These are phyloP conservation scores for Plasmodium vinckei DNA, from an alignment of 169 alveolate species.

Conservation along the genomic window DNA sequence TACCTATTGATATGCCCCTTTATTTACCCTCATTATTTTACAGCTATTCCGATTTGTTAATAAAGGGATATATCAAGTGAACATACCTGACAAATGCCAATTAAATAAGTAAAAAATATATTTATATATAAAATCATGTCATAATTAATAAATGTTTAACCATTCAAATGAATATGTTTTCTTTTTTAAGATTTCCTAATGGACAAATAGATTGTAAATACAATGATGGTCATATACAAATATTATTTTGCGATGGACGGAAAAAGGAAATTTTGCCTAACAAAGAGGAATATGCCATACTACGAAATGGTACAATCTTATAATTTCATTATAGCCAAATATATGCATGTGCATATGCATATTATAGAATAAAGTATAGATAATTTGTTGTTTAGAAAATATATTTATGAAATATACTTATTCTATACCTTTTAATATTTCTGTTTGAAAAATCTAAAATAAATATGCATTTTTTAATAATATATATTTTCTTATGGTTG, in stretches of 20 bases:
- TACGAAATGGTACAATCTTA: conserved; percentile 30
- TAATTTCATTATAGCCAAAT: background rate
- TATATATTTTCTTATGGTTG: background rate
- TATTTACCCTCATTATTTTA: background rate
- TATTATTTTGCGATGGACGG: conserved; percentile 66
- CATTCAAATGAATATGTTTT: no score
- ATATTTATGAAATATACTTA: background rate
- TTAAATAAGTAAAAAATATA: conserved; percentile 47
- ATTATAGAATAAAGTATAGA: no score
- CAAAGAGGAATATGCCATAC: conserved; percentile 69
- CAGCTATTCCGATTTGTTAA: conserved; percentile 67
- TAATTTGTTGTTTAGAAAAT: no score
- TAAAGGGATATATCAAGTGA: conserved; percentile 75
- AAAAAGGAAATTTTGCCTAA: conserved; percentile 73
- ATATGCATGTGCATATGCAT: no score
- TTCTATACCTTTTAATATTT: background rate
- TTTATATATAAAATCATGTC: no score
- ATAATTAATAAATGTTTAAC: no score
- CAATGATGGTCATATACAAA: conserved; percentile 73
- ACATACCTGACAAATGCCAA: conserved; percentile 72
- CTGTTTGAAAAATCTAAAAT: conserved; percentile 1
- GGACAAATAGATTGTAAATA: conserved; percentile 77
- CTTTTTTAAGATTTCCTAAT: conserved; percentile 58
- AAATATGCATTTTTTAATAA: background rate
- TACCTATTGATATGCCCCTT: no score